Conservation (phyloP, 495 filamentous ascomycete species). For the Physcia stellaris region DNA sequence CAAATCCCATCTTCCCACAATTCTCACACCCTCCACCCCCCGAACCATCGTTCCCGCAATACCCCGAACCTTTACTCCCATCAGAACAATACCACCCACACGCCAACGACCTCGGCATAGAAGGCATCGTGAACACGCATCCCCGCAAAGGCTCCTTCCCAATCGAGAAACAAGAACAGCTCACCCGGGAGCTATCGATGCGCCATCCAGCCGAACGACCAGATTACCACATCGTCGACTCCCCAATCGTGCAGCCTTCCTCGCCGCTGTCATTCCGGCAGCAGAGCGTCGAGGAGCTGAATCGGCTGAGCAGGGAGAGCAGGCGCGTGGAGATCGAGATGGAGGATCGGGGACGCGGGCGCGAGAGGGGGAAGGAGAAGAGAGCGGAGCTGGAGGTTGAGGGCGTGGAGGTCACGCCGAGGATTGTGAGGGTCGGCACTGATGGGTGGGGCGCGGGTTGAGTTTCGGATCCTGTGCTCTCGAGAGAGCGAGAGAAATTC, state of each 20-base stretch:
- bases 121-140: constrained; percentile 6
- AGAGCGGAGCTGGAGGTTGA: constrained; percentile 5
- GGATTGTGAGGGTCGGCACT: constrained; percentile 12
- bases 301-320: constrained; percentile 10
- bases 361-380: constrained; percentile 1
- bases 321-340: constrained; percentile 15
- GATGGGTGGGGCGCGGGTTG: constrained; percentile 13
- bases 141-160: too few species aligned
- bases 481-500: too few species aligned
- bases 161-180: neutral
- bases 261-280: neutral
- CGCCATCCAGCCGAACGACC: neutral
- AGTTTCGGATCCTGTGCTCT: too few species aligned
- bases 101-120: constrained; percentile 1
- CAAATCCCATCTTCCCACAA: neutral
- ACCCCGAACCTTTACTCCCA: constrained; percentile 1
- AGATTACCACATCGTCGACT: too few species aligned
- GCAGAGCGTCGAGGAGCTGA: neutral
- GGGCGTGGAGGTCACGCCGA: constrained; percentile 6
- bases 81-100: constrained; percentile 1
- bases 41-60: constrained; percentile 2
- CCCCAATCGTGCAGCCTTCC: too few species aligned
- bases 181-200: neutral
- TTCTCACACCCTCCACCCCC: constrained; percentile 5
- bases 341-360: constrained; percentile 5